phyloP scores from a whole-genome alignment of 2,329 filamentous ascomycete genomes.

The Penicillium sp. region DNA sequence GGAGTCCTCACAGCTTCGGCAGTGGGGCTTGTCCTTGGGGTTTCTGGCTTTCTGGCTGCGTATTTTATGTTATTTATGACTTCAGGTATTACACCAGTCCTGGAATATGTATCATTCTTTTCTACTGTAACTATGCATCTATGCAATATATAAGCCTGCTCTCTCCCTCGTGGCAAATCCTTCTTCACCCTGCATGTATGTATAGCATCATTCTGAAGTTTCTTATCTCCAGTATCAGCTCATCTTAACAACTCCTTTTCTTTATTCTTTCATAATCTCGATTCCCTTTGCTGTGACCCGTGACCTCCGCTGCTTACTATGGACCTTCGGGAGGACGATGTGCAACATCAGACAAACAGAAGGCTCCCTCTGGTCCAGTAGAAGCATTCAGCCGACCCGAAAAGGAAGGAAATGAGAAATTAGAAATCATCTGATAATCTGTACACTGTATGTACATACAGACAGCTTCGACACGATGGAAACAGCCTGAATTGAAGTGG shows the following conservation, averaged over 20 bases:
- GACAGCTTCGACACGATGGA: constrained; percentile 4
- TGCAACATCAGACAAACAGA: constrained; percentile 1
- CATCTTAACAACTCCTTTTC: neutral
- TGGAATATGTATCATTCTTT: neutral
- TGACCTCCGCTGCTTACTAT: constrained; percentile 5
- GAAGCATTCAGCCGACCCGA: neutral
- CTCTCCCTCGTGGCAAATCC: neutral
- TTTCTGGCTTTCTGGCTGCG: neutral
- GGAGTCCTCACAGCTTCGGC: constrained; percentile 19
- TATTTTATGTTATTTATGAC: constrained; percentile 18
- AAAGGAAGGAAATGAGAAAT: neutral
- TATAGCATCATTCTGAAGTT: neutral
- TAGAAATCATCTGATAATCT: constrained; percentile 15
- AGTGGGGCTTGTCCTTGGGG: constrained; percentile 16
- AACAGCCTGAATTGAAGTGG: constrained; percentile 17
- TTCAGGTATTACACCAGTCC: constrained; percentile 9
- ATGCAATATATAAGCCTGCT: neutral
- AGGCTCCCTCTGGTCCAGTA: neutral
- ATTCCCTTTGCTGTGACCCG: neutral
- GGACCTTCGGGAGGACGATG: neutral
- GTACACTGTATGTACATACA: constrained; percentile 2
- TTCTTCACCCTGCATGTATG: neutral
- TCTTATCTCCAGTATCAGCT: neutral
- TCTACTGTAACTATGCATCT: neutral
- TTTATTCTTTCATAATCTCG: neutral